A percentile compares a stretch with the other conserved stretches of the same genome.
phyloP scores from a whole-genome alignment of 2,329 filamentous ascomycete genomes.

The Colletotrichum tabaci region DNA sequence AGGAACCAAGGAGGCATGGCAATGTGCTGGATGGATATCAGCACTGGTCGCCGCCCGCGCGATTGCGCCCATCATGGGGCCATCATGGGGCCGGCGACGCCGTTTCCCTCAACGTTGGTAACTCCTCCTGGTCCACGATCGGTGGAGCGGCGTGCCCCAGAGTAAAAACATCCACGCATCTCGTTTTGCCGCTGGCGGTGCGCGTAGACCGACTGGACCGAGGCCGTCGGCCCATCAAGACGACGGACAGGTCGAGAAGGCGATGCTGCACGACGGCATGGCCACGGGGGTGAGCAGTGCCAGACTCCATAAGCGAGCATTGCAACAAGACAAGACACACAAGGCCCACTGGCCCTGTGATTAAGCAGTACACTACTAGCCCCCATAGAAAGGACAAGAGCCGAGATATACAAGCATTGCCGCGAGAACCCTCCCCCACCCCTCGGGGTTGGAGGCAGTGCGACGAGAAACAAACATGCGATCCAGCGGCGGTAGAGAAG shows the following conservation, averaged over 20 bases:
- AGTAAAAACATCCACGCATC: not conserved
- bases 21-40: not conserved
- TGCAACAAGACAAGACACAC: not conserved
- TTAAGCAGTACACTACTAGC: slow-evolving; percentile 26
- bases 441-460: not conserved
- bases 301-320: no score
- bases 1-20: not conserved
- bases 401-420: not conserved
- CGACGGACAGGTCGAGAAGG: not conserved
- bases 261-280: not conserved
- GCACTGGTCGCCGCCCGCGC: slow-evolving; percentile 1
- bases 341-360: slow-evolving; percentile 13
- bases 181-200: slow-evolving; percentile 1
- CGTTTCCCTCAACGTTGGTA: slow-evolving; percentile 5
- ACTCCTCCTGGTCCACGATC: not conserved
- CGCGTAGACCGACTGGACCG: not conserved
- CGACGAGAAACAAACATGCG: not conserved
- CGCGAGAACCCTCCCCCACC: not conserved
- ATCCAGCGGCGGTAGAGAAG: no score
- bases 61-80: not conserved
- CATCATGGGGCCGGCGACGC: slow-evolving; percentile 5
- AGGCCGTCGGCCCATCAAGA: not conserved
- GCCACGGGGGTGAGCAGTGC: no score
- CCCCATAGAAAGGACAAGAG: not conserved
- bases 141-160: not conserved